Evolutionary conservation across 2,329 filamentous ascomycete species (phyloP).

Genomic region (Colletotrichum sansevieriae): DNA sequence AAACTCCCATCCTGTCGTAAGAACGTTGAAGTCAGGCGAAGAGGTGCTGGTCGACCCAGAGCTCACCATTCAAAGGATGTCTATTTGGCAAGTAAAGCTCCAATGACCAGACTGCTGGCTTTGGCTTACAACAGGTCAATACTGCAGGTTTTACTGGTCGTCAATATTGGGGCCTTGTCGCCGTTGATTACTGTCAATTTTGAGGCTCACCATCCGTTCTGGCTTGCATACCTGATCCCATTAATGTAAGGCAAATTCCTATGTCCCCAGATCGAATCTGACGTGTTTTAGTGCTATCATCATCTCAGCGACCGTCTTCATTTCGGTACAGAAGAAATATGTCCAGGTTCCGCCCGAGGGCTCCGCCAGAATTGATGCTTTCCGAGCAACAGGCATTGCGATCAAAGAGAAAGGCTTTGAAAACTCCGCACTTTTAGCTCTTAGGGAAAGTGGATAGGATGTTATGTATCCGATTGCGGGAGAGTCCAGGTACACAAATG

Average conservation of each 20-base stretch:
- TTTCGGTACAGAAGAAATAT: slow-evolving; percentile 31
- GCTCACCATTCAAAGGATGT: slow-evolving; percentile 75
- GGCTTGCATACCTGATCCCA: slow-evolving; percentile 40
- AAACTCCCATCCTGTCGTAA: slow-evolving; percentile 62
- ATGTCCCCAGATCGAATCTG: neutral
- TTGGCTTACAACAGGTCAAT: neutral
- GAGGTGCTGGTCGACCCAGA: slow-evolving; percentile 76
- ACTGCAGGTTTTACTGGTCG: slow-evolving; percentile 72
- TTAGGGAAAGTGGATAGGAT: slow-evolving; percentile 41
- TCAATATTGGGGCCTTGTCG: slow-evolving; percentile 72
- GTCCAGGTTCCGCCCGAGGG: slow-evolving; percentile 29
- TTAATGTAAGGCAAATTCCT: slow-evolving; percentile 40
- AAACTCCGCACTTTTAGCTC: slow-evolving; percentile 37
- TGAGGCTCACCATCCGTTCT: slow-evolving; percentile 32
- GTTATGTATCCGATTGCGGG: slow-evolving; percentile 44
- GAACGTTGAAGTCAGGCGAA: slow-evolving; percentile 63
- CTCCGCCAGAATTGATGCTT: slow-evolving; percentile 39
- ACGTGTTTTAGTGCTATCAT: slow-evolving; percentile 21
- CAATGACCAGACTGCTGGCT: no score
- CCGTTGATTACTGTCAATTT: slow-evolving; percentile 34
- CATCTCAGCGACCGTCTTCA: slow-evolving; percentile 21
- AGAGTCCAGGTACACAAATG: slow-evolving; percentile 45
- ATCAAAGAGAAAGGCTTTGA: slow-evolving; percentile 42
- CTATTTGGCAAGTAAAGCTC: slow-evolving; percentile 59
- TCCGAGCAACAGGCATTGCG: slow-evolving; percentile 42